Evolutionary conservation across 495 filamentous ascomycete species (phyloP), one percentile per base, ranked within the genome.

Genomic region (Immersiella caudata): DNA sequence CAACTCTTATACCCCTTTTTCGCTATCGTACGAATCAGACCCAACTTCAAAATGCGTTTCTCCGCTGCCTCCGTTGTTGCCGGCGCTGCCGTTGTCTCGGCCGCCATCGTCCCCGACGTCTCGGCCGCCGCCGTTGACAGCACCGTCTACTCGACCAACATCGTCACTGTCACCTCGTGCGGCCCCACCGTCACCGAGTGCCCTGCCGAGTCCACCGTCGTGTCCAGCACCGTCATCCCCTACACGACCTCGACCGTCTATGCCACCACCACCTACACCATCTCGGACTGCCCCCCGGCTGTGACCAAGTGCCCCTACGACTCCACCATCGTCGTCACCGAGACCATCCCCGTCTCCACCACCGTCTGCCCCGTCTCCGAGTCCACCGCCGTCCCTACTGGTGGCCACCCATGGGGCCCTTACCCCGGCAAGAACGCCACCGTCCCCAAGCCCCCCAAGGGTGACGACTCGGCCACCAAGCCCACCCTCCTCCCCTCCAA

Each of bases 271-370:
- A 79, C 81, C 74, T 76, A 79, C 64, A 87, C 86, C 79, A 79
- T 89, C 81, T 87, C 82, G 78, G 82, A 82, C 67, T 90, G 86
- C 73, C 83, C 85, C 50, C 74, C 87, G 22, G 85, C 80, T 6
- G 82, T 89, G 58, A 86, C 84, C 50, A 74, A 87, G 78, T 90
- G 88, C 81, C 87, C 87, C 25, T 85, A 84, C 29, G 69, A 80
- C 64, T 86, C 83, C 6, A 77, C 76, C 66, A 50, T 33, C 24
- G 62, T 74, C 56, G 73, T 78, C 59, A 76, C 74, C 67, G 74
- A 76, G 71, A 75, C 73, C 66, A 46, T 76, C 64, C 66, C 74
- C 51, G 68, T 76, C 65, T 70, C 69, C 29, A 76, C 75, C 70
- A 74, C 79, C 66, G 62, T 76, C 68, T 73, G 73, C 74, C 75